These are phyloP conservation scores for Aurantiochytrium sp. DNA, from an alignment of 108 stramenopile species.

Conservation along the genomic window DNA sequence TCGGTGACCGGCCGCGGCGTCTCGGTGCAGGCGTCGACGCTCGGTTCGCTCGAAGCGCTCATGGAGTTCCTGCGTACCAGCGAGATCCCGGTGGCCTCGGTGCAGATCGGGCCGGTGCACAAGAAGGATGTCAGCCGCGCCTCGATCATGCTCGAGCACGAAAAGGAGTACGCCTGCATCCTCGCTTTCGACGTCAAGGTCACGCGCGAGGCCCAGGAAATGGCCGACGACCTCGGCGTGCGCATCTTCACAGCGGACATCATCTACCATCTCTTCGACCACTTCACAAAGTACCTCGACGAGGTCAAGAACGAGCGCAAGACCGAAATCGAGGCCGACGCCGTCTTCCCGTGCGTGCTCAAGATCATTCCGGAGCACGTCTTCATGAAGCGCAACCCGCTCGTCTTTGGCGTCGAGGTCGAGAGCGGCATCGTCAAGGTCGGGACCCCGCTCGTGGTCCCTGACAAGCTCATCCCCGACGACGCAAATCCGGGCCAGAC, in stretches of 20 bases:
- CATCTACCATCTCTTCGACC: constrained; percentile 98
- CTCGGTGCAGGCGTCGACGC: constrained; percentile 94
- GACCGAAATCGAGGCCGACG: constrained; percentile 70
- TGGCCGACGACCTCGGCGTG: constrained; percentile 83
- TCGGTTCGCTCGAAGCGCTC: constrained; percentile 96
- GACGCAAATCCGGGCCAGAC: constrained; percentile 64
- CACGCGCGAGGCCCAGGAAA: constrained; percentile 79
- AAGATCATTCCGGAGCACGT: constrained; percentile 92
- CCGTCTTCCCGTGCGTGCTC: constrained; percentile 75
- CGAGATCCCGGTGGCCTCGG: constrained; percentile 85
- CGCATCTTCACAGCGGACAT: constrained; percentile 98
- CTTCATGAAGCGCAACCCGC: constrained; percentile 98
- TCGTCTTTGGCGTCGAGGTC: constrained; percentile 92
- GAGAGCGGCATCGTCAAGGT: constrained; percentile 90
- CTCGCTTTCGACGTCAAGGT: constrained; percentile 95
- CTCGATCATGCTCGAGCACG: constrained; percentile 97
- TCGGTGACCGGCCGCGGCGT: constrained; percentile 90
- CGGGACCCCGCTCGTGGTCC: constrained; percentile 94
- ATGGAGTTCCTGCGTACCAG: constrained; percentile 76
- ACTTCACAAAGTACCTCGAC: constrained; percentile 86
- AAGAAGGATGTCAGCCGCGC: constrained; percentile 96
- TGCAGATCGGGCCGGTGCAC: constrained; percentile 92
- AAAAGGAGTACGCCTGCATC: constrained; percentile 87
- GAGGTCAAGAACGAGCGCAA: constrained; percentile 68
- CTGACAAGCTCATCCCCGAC: constrained; percentile 76